Conservation (phyloP, 2,329 filamentous ascomycete species). For the Stenocarpella maydis region DNA sequence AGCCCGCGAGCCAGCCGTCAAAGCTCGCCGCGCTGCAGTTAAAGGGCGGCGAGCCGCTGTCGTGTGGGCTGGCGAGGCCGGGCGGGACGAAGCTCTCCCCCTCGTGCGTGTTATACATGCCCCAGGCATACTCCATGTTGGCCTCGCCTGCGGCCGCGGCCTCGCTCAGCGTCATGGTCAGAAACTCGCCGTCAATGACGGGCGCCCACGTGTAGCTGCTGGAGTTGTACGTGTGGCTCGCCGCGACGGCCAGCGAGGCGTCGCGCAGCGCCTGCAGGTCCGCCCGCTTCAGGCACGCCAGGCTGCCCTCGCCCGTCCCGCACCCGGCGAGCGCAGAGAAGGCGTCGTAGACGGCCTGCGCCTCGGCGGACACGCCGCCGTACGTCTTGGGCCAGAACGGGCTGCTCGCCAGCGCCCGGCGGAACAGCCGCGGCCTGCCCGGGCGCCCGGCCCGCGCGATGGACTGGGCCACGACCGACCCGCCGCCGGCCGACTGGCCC, state of each 20-base stretch:
- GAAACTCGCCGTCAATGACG: constrained; percentile 64
- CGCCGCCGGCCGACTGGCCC: constrained; percentile 65
- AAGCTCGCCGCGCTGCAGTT: constrained; percentile 60
- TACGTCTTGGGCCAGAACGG: constrained; percentile 70
- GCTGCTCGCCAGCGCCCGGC: constrained; percentile 48
- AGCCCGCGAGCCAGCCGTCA: constrained; percentile 60
- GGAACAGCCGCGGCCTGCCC: constrained; percentile 35
- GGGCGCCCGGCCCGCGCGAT: constrained; percentile 48
- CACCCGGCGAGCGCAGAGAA: constrained; percentile 59
- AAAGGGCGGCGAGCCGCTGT: constrained; percentile 51
- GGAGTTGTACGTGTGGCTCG: constrained; percentile 60
- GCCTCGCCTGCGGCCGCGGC: constrained; percentile 49
- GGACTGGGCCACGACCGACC: constrained; percentile 60
- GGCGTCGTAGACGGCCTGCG: constrained; percentile 58
- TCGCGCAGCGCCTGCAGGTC: constrained; percentile 62
- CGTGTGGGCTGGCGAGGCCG: constrained; percentile 49
- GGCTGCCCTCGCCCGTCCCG: constrained; percentile 48
- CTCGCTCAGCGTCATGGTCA: constrained; percentile 55
- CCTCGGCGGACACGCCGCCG: constrained; percentile 56
- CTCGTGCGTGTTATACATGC: constrained; percentile 70
- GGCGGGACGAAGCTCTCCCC: constrained; percentile 68
- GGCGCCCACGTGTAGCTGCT: constrained; percentile 67
- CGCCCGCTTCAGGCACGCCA: constrained; percentile 62
- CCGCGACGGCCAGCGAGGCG: constrained; percentile 58
- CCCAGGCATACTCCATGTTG: constrained; percentile 56